Base-by-base conservation (phyloP, 371 early-diverging fungal genomes). In the Rhizopus stolonifer region DNA sequence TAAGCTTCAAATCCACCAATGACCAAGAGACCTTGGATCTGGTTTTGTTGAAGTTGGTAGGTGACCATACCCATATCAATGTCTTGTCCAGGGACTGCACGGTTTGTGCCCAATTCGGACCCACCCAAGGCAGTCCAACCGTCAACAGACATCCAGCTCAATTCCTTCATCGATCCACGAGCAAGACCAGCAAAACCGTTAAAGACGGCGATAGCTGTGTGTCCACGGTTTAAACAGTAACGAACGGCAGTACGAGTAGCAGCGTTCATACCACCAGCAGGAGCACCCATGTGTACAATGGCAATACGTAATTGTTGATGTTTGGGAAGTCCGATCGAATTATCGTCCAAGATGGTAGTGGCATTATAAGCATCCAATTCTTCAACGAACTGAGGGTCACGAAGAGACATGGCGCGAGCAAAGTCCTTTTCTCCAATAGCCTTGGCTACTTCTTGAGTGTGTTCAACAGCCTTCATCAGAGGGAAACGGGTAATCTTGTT, bases 191-290 rank as follows among this genome's bases (percentile, higher is more conserved):
- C 84, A 72, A 98, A 96, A 13, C 99, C 99, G 69, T 98, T 94
- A 58, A 83, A 77, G 51, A 99, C 90, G 39, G 80, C 95, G 53
- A 94, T 64, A 11, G 95, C 87, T 0, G 72, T 82, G 54, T 95
- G 91, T 0, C 95, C 96, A 31, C 87, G 84, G 71, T 90, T 90
- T 50, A 93, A 70, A 23, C 91, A 90, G 34, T 91, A 85, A 19
- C 96, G 89, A 17, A 93, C 94, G 6, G 91, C 88, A 3, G 90
- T 86, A 48, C 96, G 87, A 5, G 98, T 92, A 1, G 96, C 98
- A 11, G 95, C 89, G 69, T 99, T 99, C 95, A 99, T 97, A 43
- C 99, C 99, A 51, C 94, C 96, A 13, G 96, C 94, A 26, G 99
- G 98, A 1, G 94, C 95, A 49, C 99, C 99, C 23, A 88, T 82